Conservation (phyloP, 257 asterid species). For the Petrea volubilis region DNA sequence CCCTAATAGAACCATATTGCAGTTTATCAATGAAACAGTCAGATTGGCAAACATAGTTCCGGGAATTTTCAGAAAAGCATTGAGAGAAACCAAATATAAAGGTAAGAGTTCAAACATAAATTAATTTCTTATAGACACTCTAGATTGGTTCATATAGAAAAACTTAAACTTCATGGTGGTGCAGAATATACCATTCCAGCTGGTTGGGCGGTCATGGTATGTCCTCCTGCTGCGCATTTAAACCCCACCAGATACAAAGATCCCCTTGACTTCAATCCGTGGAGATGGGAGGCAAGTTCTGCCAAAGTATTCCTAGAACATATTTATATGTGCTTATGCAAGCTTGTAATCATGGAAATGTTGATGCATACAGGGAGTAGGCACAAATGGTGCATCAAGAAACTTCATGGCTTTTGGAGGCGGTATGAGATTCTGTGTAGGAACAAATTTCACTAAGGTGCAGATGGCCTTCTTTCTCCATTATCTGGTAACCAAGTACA, state of each 20-base stretch:
- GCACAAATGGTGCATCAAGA: constrained; percentile 72
- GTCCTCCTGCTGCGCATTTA: constrained; percentile 94
- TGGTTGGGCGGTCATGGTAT: constrained; percentile 93
- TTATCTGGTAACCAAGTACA: constrained; percentile 71
- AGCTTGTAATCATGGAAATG: constrained; percentile 3
- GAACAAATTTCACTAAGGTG: constrained; percentile 86
- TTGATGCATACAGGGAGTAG: constrained; percentile 54
- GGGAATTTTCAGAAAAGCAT: constrained; percentile 77
- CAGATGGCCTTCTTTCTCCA: constrained; percentile 90
- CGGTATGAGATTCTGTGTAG: constrained; percentile 91
- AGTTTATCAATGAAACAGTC: constrained; percentile 86
- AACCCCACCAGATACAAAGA: constrained; percentile 66
- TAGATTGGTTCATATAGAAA: constrained; percentile 15
- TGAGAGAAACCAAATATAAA: constrained; percentile 65
- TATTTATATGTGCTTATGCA: not conserved
- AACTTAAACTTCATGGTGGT: constrained; percentile 24
- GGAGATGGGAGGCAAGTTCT: constrained; percentile 88
- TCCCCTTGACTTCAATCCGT: constrained; percentile 84
- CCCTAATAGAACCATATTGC: constrained; percentile 31
- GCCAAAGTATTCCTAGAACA: not conserved
- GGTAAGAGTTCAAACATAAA: constrained; percentile 41
- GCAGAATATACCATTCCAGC: constrained; percentile 90
- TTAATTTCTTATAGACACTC: not conserved
- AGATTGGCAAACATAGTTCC: constrained; percentile 94
- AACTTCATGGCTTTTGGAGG: constrained; percentile 98